These are phyloP conservation scores for Mycena capillaripes DNA, from an alignment of 768 basidiomycete species.

Conservation along the genomic window DNA sequence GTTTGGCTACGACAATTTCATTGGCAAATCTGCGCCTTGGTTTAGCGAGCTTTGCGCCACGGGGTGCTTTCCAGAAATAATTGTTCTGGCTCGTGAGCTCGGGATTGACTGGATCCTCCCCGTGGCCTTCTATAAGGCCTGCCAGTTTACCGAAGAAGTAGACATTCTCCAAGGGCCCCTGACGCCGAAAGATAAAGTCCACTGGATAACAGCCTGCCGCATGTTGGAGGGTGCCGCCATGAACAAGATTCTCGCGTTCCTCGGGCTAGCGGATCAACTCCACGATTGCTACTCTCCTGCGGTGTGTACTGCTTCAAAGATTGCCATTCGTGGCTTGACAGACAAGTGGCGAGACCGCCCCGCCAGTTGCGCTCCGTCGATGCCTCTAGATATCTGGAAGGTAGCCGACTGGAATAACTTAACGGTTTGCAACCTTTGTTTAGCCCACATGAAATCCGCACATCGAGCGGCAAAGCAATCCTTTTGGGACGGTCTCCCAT, in stretches of 20 bases:
- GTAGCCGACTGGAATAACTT: neutral
- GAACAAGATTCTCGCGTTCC: neutral
- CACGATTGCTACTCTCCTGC: too few relatives aligned
- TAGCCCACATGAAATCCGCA: neutral
- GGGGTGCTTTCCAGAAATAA: neutral
- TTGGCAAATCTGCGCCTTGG: too few relatives aligned
- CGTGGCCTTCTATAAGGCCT: neutral
- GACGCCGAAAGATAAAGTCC: neutral
- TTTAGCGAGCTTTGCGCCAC: too few relatives aligned
- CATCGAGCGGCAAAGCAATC: neutral
- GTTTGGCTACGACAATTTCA: neutral
- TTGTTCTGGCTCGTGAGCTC: neutral
- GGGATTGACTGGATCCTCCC: neutral
- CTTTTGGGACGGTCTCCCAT: slow-evolving; percentile 8
- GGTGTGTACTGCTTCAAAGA: too few relatives aligned
- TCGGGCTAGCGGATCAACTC: neutral
- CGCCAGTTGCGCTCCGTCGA: too few relatives aligned
- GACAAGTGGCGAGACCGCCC: too few relatives aligned
- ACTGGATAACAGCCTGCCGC: neutral
- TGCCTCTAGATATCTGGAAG: neutral
- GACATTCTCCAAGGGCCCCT: neutral
- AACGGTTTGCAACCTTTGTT: neutral
- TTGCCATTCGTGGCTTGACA: too few relatives aligned
- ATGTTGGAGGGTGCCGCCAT: neutral
- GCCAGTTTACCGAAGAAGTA: neutral